Evolutionary conservation across 352 stramenopile genomes (phyloP).

Genomic region (Phytophthora ohioensis): DNA sequence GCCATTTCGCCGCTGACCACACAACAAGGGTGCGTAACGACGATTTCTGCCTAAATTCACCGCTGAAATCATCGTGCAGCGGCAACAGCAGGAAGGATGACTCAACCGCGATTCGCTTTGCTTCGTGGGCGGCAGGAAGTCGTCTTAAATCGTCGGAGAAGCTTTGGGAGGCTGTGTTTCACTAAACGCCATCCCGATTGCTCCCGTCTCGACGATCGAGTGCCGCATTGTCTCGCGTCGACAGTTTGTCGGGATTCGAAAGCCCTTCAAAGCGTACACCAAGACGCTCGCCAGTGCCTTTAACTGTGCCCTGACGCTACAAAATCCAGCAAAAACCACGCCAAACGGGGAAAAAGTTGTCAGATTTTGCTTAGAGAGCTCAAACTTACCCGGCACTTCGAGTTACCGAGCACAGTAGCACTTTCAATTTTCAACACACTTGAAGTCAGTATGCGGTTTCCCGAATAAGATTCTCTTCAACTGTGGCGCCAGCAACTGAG

Average conservation of each 20-base stretch:
- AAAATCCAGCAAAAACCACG: not conserved
- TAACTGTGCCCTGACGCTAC: not conserved
- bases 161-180: not conserved
- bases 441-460: not conserved
- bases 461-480: conserved; percentile 26
- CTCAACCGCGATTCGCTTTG: not conserved
- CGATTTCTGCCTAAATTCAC: not conserved
- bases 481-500: not conserved
- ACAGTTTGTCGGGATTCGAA: conserved; percentile 4
- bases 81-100: conserved; percentile 2
- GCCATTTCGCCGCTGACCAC: conserved; percentile 14
- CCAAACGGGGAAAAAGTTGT: not conserved
- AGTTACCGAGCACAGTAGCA: not conserved
- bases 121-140: no score
- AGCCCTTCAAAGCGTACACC: conserved; percentile 21
- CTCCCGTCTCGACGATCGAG: not conserved
- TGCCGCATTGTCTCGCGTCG: conserved; percentile 1
- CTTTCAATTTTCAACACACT: not conserved
- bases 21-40: not conserved
- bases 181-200: not conserved
- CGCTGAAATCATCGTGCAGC: no score
- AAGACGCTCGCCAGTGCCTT: not conserved
- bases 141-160: no score
- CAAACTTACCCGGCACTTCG: not conserved
- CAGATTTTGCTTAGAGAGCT: not conserved